Evolutionary conservation across 169 alveolate species (phyloP), one percentile per base, ranked within the genome.

Genomic region (Plasmodium malariae): DNA sequence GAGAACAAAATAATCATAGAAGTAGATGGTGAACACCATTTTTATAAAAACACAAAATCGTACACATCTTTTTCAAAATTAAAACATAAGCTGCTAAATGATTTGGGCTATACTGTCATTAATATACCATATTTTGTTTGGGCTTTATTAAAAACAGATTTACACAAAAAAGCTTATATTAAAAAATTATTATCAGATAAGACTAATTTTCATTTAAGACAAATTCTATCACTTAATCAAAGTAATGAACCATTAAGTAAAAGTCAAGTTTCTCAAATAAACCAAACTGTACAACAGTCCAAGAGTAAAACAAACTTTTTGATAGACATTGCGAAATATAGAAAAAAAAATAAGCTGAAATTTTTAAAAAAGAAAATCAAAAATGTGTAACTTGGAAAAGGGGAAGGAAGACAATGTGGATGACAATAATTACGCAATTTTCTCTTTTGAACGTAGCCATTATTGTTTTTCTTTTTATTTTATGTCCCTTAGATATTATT

Each of bases 21-120:
- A 68, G 98, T 96, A 48, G 97, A 96, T 60, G 98, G 98, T 36
- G 98, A 97, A 12, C 89, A 96, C 37, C 98, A 96, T 83, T 96
- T 96, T 76, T 96, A 96, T 55, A 96, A 96, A 54, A 96, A 96
- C 91, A 95, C 96, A 40, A 92, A 95, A 7, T 91, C 94, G 24
- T 94, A 96, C 92, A 94, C 96, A 19, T 94, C 96, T 4, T 92
- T 93, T 40, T 95, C 98, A 26, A 96, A 96, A 91, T 83, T 96
- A 87, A 96, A 96, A 91, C 98, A 96, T 90, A 92, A 97, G n/a
- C 94, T 96, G 14, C 83, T 96, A 73, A 96, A 97, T 17, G 93
- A 97, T 24, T 95, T 96, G 96, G 98, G 98, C 12, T 94, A 94
- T 86, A 88, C 88, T 55, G 96, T 94, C 12, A 88, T 94, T 30